Percentiles rank a stretch among this genome's conserved stretches.
Evolutionary conservation across 768 basidiomycete species (phyloP).

Genomic region (Cytidiella melzeri): DNA sequence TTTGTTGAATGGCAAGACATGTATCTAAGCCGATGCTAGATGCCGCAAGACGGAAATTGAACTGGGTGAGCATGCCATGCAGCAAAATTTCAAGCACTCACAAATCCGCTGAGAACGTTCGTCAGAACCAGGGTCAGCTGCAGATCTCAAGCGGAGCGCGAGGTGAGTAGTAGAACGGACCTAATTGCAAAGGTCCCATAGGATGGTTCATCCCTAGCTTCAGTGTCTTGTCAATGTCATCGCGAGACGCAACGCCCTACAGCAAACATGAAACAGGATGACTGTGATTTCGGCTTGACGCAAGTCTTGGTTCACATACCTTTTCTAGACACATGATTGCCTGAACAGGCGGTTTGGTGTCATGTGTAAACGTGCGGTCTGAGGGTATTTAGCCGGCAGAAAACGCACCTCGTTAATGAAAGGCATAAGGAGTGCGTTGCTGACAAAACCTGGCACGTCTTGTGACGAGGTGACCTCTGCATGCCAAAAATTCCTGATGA

Average conservation of each 20-base stretch:
- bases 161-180: constrained; percentile 28
- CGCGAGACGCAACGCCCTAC: constrained; percentile 84
- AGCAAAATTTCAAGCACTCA: constrained; percentile 15
- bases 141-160: background rate
- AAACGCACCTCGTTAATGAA: constrained; percentile 83
- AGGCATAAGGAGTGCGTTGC: constrained; percentile 92
- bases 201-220: constrained; percentile 92
- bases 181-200: constrained; percentile 90
- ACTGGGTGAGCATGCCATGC: background rate
- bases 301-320: constrained; percentile 31
- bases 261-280: background rate
- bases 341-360: constrained; percentile 27
- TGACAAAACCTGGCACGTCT: constrained; percentile 94
- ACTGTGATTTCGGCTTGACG: background rate
- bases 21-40: constrained; percentile 94
- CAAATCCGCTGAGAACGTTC: constrained; percentile 29
- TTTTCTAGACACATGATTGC: constrained; percentile 93
- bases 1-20: constrained; percentile 89
- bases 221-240: constrained; percentile 94
- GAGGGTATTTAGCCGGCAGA: background rate
- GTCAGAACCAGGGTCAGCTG: constrained; percentile 8
- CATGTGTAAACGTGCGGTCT: background rate
- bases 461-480: constrained; percentile 87
- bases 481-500: background rate
- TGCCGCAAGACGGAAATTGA: constrained; percentile 3